Evolutionary conservation across 345 rosid species (phyloP), one percentile per base, ranked within the genome.

Genomic region (Garcia nutans): DNA sequence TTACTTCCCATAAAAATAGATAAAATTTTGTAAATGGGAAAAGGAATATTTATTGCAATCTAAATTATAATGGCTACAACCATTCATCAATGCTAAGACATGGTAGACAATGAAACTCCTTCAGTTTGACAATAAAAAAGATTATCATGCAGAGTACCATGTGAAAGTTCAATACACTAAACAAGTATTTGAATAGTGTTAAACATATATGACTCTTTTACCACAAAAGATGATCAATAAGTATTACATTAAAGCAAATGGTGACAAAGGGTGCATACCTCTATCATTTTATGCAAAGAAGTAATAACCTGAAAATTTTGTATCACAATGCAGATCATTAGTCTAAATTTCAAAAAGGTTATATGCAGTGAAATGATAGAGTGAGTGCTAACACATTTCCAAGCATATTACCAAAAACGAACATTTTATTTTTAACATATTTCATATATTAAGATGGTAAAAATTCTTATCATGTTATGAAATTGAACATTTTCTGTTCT

Each of bases 301-400:
- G 88, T 82, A 76, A 92, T 84, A 70, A 90, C 91, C 97, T 92
- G 89, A 67, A 83, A 82, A 64, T 20, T 73, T 78, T 45, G 54
- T 0, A 54, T 37, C n/a, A 44, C 11, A 56, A n/a, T 42, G 24
- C 44, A 19, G 33, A 59, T 52, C 1, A 33, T 70, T 16, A 70
- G 69, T 33, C 1, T 20, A 17, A 60, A 70, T 63, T 50, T 61
- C 61, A 7, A 28, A 64, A 22, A 60, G 71, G 24, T 41, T 60
- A 54, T 54, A 15, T 15, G 58, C n/a, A 12, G 6, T 52, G 56
- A 52, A 52, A 52, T 15, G 0, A 28, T 17, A 12, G 63, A 41
- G 41, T 6, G 7, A 37, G 41, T 37, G 41, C 41, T 3, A 37
- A 37, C 41, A 37, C 41, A 37, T 37, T 37, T 37, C 41, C 7